Conservation (phyloP, 495 filamentous ascomycete genomes). For the Penicillium manginii region DNA sequence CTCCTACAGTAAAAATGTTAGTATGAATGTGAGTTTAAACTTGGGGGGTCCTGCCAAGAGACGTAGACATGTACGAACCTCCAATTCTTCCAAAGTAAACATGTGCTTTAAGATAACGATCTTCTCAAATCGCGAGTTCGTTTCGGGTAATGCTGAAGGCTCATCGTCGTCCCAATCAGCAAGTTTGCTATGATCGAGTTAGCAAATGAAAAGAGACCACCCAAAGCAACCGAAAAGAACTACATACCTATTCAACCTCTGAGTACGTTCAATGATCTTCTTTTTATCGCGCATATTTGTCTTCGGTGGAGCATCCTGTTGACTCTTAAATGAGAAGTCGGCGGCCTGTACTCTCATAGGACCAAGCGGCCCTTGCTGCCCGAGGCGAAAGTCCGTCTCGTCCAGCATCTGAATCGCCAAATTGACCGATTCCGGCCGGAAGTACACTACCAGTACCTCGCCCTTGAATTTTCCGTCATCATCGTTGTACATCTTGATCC, state of each 20-base stretch:
- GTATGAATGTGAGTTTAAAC: slow-evolving; percentile 1
- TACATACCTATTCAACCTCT: slow-evolving; percentile 73
- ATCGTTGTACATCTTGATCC: slow-evolving; percentile 92
- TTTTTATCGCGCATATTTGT: slow-evolving; percentile 64
- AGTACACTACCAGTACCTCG: slow-evolving; percentile 90
- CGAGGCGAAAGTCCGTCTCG: slow-evolving; percentile 80
- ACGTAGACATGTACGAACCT: slow-evolving; percentile 40
- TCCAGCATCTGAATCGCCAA: slow-evolving; percentile 91
- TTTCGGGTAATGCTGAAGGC: slow-evolving; percentile 57
- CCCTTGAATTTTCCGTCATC: slow-evolving; percentile 86
- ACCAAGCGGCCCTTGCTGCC: slow-evolving; percentile 53
- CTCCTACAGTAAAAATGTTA: slow-evolving; percentile 51
- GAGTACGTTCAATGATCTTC: slow-evolving; percentile 86
- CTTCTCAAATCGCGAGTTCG: slow-evolving; percentile 69
- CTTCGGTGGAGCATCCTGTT: slow-evolving; percentile 60
- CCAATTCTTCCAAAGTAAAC: slow-evolving; percentile 87
- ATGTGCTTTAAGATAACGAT: slow-evolving; percentile 89
- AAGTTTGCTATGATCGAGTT: slow-evolving; percentile 64
- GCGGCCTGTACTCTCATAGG: slow-evolving; percentile 83
- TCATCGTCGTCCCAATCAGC: slow-evolving; percentile 95
- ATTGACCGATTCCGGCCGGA: slow-evolving; percentile 86
- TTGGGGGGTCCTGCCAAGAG: no score
- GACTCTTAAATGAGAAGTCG: slow-evolving; percentile 85
- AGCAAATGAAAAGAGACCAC: slow-evolving; percentile 6
- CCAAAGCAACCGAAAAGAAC: not conserved